A percentile compares a stretch with the other conserved stretches of the same genome.
Conservation (phyloP, 148 eudicot genomes). For the Chenopodium quinoa region DNA sequence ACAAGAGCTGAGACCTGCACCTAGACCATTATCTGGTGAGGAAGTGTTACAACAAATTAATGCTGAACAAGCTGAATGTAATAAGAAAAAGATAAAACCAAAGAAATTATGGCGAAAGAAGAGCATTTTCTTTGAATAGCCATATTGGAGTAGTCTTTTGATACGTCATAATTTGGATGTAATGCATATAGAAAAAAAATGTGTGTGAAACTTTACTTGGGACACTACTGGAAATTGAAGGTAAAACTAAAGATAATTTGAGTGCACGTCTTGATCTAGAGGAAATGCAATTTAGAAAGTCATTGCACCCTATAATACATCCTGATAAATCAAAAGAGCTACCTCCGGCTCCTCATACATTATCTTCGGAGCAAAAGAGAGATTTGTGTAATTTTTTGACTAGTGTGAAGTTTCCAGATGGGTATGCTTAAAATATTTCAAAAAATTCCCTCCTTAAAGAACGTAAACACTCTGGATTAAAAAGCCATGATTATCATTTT, state of each 20-base stretch:
- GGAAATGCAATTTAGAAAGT: neutral
- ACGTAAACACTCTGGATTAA: neutral
- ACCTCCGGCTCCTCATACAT: neutral
- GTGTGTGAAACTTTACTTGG: neutral
- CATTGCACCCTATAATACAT: neutral
- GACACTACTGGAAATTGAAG: neutral
- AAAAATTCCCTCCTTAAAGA: neutral
- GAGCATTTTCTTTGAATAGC: too few relatives aligned
- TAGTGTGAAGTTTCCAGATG: neutral
- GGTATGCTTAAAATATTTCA: constrained; percentile 1
- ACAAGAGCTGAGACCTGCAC: too few relatives aligned
- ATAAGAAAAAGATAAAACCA: too few relatives aligned
- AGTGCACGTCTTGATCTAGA: neutral
- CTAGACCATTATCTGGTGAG: too few relatives aligned
- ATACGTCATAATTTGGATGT: too few relatives aligned
- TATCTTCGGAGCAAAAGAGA: neutral
- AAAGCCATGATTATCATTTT: constrained; percentile 10
- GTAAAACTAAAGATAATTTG: neutral
- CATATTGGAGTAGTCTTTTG: too few relatives aligned
- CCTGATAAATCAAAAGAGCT: neutral
- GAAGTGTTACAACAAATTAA: too few relatives aligned
- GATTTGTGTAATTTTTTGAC: constrained; percentile 1
- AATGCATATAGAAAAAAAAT: constrained; percentile 15
- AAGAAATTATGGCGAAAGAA: too few relatives aligned
- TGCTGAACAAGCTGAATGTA: too few relatives aligned